Percentiles rank a stretch among this genome's conserved stretches.
These are phyloP conservation scores for Cochlearia excelsa DNA, from an alignment of 345 rosid genomes.

Conservation along the genomic window DNA sequence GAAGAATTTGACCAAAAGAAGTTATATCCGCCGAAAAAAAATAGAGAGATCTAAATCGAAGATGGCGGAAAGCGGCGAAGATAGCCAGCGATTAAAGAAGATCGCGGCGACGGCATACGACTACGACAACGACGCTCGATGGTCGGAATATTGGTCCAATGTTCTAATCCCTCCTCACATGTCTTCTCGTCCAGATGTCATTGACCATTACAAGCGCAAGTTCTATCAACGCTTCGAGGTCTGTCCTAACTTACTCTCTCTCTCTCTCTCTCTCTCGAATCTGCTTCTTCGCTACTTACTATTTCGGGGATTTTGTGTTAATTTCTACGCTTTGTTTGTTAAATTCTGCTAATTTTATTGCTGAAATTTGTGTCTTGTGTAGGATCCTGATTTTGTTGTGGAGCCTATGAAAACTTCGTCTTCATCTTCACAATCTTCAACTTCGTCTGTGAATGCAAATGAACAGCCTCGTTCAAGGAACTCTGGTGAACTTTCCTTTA, in stretches of 20 bases:
- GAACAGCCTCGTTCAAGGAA: slow-evolving; percentile 51
- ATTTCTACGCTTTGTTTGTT: background rate
- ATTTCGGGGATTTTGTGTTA: background rate
- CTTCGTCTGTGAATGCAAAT: slow-evolving; percentile 45
- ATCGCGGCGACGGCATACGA: slow-evolving; percentile 83
- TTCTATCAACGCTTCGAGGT: slow-evolving; percentile 93
- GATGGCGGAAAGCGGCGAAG: slow-evolving; percentile 82
- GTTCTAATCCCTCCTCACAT: slow-evolving; percentile 86
- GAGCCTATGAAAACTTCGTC: slow-evolving; percentile 61
- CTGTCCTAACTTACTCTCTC: no score
- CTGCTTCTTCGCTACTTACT: background rate
- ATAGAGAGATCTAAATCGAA: background rate
- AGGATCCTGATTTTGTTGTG: slow-evolving; percentile 89
- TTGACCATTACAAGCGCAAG: slow-evolving; percentile 87
- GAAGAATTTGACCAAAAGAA: background rate
- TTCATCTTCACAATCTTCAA: slow-evolving; percentile 50
- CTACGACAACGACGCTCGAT: slow-evolving; percentile 79
- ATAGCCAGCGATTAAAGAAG: slow-evolving; percentile 71
- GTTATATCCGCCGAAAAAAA: slow-evolving; percentile 17
- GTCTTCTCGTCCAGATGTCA: slow-evolving; percentile 85
- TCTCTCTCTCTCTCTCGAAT: background rate
- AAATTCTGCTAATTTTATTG: no score
- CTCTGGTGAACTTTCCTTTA: slow-evolving; percentile 40
- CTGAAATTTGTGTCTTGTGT: slow-evolving; percentile 1
- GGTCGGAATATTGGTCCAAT: slow-evolving; percentile 95